A percentile compares a stretch with the other conserved stretches of the same genome.
phyloP scores from a whole-genome alignment of 768 basidiomycete species.

The Heimioporus sp. region DNA sequence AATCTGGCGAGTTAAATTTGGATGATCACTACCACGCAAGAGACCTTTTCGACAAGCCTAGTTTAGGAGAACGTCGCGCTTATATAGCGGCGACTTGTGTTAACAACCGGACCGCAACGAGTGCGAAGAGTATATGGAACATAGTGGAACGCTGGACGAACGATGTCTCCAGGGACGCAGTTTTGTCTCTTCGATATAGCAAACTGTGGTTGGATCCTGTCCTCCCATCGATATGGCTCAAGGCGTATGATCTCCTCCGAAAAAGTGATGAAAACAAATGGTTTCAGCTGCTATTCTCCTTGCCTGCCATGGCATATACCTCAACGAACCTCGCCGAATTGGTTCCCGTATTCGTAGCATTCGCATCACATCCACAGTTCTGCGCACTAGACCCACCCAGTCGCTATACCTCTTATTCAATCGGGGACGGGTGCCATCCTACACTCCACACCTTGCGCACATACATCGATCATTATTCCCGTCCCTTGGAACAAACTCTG shows the following conservation, averaged over 20 bases:
- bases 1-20: not conserved
- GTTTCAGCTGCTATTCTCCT: slow-evolving; percentile 24
- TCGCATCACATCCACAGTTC: slow-evolving; percentile 17
- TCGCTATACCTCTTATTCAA: not conserved
- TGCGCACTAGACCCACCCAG: slow-evolving; percentile 3
- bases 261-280: slow-evolving; percentile 1
- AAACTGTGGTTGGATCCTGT: slow-evolving; percentile 22
- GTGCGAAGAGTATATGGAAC: not conserved
- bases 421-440: not conserved
- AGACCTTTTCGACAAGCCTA: not conserved
- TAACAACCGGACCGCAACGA: not conserved
- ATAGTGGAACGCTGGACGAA: slow-evolving; percentile 1
- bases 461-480: not conserved
- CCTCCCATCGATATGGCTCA: slow-evolving; percentile 22
- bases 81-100: slow-evolving; percentile 4
- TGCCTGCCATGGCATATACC: slow-evolving; percentile 30
- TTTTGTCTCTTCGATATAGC: slow-evolving; percentile 15
- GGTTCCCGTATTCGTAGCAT: slow-evolving; percentile 29
- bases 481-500: not conserved
- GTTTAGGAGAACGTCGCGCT: slow-evolving; percentile 2
- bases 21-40: slow-evolving; percentile 12
- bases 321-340: slow-evolving; percentile 5
- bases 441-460: not conserved
- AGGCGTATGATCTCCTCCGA: slow-evolving; percentile 25
- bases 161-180: not conserved